phyloP scores from a whole-genome alignment of 352 stramenopile species.

The Phytophthora ramorum region DNA sequence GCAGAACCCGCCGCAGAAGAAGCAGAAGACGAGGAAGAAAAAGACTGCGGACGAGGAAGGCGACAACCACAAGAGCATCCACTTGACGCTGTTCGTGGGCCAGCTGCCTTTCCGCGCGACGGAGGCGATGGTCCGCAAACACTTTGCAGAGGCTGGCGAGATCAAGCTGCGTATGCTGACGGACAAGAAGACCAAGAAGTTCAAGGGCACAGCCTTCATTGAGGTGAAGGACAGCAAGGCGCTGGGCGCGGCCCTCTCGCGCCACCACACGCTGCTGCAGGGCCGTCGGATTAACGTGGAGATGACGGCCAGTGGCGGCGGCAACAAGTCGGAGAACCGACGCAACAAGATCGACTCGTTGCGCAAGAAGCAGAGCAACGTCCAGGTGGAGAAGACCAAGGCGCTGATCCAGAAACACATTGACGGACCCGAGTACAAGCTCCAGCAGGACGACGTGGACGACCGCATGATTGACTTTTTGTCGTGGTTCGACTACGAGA shows the following conservation, averaged over 20 bases:
- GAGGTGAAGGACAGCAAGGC: constrained; percentile 87
- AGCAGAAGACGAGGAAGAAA: constrained; percentile 44
- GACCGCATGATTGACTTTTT: constrained; percentile 89
- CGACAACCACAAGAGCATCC: constrained; percentile 66
- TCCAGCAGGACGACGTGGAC: constrained; percentile 82
- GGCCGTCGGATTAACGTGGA: constrained; percentile 90
- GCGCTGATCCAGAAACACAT: constrained; percentile 87
- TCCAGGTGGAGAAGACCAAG: constrained; percentile 86
- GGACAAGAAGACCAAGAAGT: constrained; percentile 85
- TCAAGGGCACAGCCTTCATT: constrained; percentile 88
- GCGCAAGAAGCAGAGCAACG: constrained; percentile 82
- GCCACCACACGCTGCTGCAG: constrained; percentile 82
- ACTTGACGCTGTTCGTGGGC: constrained; percentile 87
- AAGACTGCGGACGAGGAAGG: constrained; percentile 36
- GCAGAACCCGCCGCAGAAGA: constrained; percentile 17
- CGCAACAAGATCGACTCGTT: constrained; percentile 73
- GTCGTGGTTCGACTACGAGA: constrained; percentile 91
- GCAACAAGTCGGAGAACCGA: constrained; percentile 84
- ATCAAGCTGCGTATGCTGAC: constrained; percentile 85
- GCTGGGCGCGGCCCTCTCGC: constrained; percentile 74
- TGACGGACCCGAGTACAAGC: constrained; percentile 70
- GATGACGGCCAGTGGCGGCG: constrained; percentile 79
- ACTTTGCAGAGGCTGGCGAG: constrained; percentile 79
- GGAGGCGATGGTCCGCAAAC: constrained; percentile 62
- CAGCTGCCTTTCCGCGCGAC: constrained; percentile 85